phyloP scores from a whole-genome alignment of 257 asterid species.

The Ocimum tenuiflorum region DNA sequence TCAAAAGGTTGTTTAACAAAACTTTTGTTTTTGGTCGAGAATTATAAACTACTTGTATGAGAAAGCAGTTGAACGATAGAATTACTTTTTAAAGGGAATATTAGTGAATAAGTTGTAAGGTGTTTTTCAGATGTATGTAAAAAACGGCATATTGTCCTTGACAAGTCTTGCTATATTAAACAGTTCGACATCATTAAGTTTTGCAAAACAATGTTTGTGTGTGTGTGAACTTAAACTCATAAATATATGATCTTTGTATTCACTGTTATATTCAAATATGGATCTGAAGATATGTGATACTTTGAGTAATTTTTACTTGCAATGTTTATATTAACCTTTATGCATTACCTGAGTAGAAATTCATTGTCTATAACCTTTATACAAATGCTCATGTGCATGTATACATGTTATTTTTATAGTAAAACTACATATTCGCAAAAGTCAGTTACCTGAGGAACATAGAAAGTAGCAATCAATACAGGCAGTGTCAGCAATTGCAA shows the following conservation, averaged over 20 bases:
- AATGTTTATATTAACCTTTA: too few species aligned
- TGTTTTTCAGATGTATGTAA: neutral
- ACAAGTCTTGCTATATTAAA: too few species aligned
- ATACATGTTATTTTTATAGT: neutral
- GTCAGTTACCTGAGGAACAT: slow-evolving; percentile 65
- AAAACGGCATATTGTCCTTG: too few species aligned
- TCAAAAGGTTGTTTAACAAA: neutral
- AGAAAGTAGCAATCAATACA: slow-evolving; percentile 51
- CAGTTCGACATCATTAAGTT: too few species aligned
- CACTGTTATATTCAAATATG: neutral
- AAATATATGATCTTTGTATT: neutral
- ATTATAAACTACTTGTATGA: neutral
- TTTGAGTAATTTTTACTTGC: neutral
- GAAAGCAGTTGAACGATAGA: neutral
- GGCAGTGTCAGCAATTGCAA: slow-evolving; percentile 69
- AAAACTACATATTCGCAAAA: neutral
- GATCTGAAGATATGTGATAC: neutral
- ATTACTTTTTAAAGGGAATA: too few species aligned
- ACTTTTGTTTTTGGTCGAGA: neutral
- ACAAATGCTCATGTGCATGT: slow-evolving; percentile 13
- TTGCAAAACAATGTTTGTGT: neutral
- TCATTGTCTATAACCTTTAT: neutral
- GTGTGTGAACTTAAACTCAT: neutral
- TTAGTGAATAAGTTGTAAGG: neutral
- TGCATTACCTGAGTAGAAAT: neutral